Evolutionary conservation across 345 rosid genomes (phyloP).

Genomic region (Cardamine occulta): DNA sequence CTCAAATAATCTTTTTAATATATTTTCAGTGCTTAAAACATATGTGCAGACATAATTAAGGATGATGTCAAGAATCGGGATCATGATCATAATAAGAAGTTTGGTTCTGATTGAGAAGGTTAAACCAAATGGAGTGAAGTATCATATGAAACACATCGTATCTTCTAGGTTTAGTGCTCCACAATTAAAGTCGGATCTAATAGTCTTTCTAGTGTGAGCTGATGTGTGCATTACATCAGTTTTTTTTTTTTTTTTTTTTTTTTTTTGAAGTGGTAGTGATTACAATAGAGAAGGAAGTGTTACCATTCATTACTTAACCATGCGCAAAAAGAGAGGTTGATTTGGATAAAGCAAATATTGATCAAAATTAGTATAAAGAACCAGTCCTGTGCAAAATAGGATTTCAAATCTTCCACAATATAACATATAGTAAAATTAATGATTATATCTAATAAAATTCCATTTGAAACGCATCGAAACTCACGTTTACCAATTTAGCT

Average conservation of each 20-base stretch:
- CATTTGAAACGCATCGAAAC: not conserved
- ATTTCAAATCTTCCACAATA: too few relatives aligned
- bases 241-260: too few relatives aligned
- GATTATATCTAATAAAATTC: too few relatives aligned
- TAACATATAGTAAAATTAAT: too few relatives aligned
- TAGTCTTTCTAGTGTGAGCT: not conserved
- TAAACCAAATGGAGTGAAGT: slow-evolving; percentile 89
- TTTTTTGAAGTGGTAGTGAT: too few relatives aligned
- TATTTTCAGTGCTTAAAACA: not conserved
- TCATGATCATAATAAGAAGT: slow-evolving; percentile 27
- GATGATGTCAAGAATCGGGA: slow-evolving; percentile 9
- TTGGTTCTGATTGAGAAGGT: slow-evolving; percentile 59
- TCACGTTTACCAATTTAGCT: slow-evolving; percentile 8
- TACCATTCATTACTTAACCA: too few relatives aligned
- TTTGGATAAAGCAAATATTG: too few relatives aligned
- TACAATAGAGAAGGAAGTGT: too few relatives aligned
- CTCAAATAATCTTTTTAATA: not conserved
- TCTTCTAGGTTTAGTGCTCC: slow-evolving; percentile 73
- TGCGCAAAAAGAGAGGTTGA: too few relatives aligned
- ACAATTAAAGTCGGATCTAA: slow-evolving; percentile 41
- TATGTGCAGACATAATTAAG: slow-evolving; percentile 16
- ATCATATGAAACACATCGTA: slow-evolving; percentile 93
- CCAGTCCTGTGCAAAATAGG: too few relatives aligned
- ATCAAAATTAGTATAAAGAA: too few relatives aligned
- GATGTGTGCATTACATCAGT: not conserved